A percentile compares a stretch with the other conserved stretches of the same genome.
These are phyloP conservation scores for Clitoria ternatea DNA, from an alignment of 306 rosid species.

Conservation along the genomic window DNA sequence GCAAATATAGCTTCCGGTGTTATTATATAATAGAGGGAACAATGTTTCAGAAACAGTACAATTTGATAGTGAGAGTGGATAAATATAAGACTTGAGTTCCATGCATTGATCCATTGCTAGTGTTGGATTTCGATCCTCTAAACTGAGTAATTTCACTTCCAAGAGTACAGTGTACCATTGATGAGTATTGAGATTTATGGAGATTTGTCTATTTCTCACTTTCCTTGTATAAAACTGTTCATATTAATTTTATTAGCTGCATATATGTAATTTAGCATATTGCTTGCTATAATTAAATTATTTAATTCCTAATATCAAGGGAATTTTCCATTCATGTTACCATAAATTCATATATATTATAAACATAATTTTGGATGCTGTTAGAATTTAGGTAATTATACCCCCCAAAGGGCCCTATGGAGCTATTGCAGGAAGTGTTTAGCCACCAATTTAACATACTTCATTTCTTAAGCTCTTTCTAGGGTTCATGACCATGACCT, in stretches of 20 bases:
- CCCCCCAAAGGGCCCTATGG: neutral
- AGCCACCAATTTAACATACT: neutral
- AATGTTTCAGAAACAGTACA: neutral
- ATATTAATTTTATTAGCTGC: neutral
- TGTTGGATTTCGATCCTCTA: neutral
- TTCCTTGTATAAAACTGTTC: neutral
- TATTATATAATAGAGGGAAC: constrained; percentile 15
- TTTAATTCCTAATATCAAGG: no score
- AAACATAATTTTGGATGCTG: no score
- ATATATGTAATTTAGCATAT: neutral
- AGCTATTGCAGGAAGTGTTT: neutral
- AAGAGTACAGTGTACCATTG: neutral
- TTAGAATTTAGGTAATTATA: no score
- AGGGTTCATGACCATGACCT: neutral
- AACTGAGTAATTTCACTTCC: neutral
- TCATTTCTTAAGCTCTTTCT: neutral
- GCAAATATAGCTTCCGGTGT: constrained; percentile 40
- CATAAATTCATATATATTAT: no score
- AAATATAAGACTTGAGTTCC: neutral
- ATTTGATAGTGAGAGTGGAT: constrained; percentile 12
- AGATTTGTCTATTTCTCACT: neutral
- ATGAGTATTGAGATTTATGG: neutral
- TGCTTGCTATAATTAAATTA: neutral
- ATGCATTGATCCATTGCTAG: neutral
- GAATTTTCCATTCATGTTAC: no score